phyloP scores from a whole-genome alignment of 306 rosid species.

The Quercus cerris region DNA sequence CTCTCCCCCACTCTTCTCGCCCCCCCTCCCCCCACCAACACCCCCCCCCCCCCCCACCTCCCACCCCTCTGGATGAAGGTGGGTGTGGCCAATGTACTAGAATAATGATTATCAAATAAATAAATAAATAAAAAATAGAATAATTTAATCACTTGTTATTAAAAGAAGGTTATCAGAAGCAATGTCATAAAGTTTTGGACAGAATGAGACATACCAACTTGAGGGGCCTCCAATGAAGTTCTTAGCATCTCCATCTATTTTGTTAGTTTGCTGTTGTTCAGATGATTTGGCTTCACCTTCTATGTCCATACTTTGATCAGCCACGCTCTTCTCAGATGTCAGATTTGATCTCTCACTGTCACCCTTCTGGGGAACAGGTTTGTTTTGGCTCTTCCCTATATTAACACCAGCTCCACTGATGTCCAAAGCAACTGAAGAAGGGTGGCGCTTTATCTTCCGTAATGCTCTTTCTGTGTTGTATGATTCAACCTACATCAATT shows the following conservation, averaged over 20 bases:
- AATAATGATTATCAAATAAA: neutral
- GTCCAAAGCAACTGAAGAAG: slow-evolving; percentile 45
- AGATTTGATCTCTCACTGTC: slow-evolving; percentile 35
- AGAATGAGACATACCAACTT: slow-evolving; percentile 59
- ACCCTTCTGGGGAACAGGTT: slow-evolving; percentile 32
- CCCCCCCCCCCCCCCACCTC: accelerated
- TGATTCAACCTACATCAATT: slow-evolving; percentile 56
- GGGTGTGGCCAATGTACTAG: slow-evolving; percentile 7
- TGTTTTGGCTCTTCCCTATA: slow-evolving; percentile 24
- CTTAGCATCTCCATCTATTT: slow-evolving; percentile 38
- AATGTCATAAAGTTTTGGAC: slow-evolving; percentile 16
- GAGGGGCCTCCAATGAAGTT: slow-evolving; percentile 72
- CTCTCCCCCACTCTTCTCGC: neutral
- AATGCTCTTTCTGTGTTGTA: slow-evolving; percentile 62
- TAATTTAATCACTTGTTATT: slow-evolving; percentile 5
- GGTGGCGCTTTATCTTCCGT: slow-evolving; percentile 65
- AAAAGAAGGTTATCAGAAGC: slow-evolving; percentile 8
- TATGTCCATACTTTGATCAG: slow-evolving; percentile 18
- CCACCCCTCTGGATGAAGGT: no score
- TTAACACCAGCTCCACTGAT: slow-evolving; percentile 37
- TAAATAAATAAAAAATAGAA: neutral
- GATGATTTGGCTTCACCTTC: slow-evolving; percentile 39
- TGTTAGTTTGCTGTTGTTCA: slow-evolving; percentile 33
- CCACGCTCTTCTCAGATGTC: slow-evolving; percentile 25
- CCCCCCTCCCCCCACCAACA: no score